Evolutionary conservation across 371 early-diverging fungal species (phyloP), one percentile per base, ranked within the genome.

Genomic region (Actinomortierella wolfii): DNA sequence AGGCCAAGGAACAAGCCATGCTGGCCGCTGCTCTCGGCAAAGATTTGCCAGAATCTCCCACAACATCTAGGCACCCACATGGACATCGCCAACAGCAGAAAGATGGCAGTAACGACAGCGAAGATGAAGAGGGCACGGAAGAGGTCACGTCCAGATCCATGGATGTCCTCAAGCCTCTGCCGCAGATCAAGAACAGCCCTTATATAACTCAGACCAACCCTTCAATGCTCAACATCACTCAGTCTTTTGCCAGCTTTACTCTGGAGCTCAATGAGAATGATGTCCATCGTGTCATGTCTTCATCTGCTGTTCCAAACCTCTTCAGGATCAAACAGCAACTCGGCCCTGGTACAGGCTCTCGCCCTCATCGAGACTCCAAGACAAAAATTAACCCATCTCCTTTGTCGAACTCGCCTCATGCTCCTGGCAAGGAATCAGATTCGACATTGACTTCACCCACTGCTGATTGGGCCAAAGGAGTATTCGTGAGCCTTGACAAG

Each of bases 221-320:
- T 1, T 73, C 73, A 1, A 62, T 66, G 66, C 39, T 67, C 48
- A 73, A 73, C 40, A 73, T 73, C 51, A 61, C 59, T 0, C 56
- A 73, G 6, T 63, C 73, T 3, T 59, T 66, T 29, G 45, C 62
- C 11, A 71, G 60, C 18, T 62, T 73, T 18, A 73, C 67, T 0
- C 48, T 73, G 40, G 73, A 73, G 18, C 28, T 73, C 14, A 61
- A 61, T 11, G 67, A 73, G 13, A 58, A 65, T 20, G 67, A 62
- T 2, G 73, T 54, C 6, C 29, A 58, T n/a, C 56, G 57, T 48
- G 34, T 73, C 42, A 62, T 73, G 57, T 41, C 56, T 2, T 54
- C 57, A 5, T 66, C 67, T 3, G 58, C 48, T 11, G 47, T 66
- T 20, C 73, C 73, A 1, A 29, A 73, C 8, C 50, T 73, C 41